These are phyloP conservation scores for Pseudopithomyces maydicus DNA, from an alignment of 2,329 filamentous ascomycete species.

Conservation along the genomic window DNA sequence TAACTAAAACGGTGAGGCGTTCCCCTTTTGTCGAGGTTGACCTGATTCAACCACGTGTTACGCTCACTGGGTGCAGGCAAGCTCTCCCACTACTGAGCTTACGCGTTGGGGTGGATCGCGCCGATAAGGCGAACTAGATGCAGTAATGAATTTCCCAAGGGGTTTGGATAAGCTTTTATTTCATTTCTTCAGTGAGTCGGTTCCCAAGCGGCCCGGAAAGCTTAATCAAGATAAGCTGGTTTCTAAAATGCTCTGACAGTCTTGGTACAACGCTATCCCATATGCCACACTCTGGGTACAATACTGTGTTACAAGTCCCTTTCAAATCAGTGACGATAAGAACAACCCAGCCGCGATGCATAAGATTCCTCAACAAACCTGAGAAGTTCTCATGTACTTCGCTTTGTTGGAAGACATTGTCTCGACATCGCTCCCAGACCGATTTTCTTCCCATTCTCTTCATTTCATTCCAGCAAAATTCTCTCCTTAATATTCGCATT, in stretches of 20 bases:
- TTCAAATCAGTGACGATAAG: too few relatives aligned
- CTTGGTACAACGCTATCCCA: slow-evolving; percentile 2
- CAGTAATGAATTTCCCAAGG: too few relatives aligned
- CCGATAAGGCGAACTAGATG: too few relatives aligned
- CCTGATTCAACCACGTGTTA: not conserved
- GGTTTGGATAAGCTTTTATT: not conserved
- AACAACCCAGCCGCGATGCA: not conserved
- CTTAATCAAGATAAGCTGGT: not conserved
- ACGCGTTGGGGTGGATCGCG: too few relatives aligned
- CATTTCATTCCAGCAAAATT: not conserved
- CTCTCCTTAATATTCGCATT: not conserved
- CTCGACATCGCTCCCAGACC: not conserved
- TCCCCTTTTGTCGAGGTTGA: not conserved
- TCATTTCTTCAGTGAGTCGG: not conserved
- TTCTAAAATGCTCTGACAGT: not conserved
- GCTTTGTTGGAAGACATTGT: not conserved
- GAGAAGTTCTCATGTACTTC: too few relatives aligned
- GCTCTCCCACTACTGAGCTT: not conserved
- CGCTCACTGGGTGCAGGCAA: not conserved
- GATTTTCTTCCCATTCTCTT: slow-evolving; percentile 4
- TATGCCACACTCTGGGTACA: not conserved
- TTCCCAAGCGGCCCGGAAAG: not conserved
- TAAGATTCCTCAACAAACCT: not conserved
- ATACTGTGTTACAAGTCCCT: not conserved
- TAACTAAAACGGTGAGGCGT: not conserved